Evolutionary conservation across 257 asterid species (phyloP), one percentile per base, ranked within the genome.

Genomic region (Orobanche coerulescens): DNA sequence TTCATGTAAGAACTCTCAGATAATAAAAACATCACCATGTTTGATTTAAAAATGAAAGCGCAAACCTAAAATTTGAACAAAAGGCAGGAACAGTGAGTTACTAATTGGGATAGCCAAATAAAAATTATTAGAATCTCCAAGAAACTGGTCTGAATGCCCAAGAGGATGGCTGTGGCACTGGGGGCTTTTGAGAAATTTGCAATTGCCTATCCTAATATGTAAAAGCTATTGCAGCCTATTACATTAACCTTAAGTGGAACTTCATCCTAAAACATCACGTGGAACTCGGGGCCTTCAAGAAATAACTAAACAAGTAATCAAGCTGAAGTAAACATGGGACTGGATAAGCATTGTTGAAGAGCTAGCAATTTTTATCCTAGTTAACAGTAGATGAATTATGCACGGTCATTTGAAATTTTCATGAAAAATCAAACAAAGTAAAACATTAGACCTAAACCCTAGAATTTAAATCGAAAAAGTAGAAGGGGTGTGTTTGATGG

Each of bases 1-100:
- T 70, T 15, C 16, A 58, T 18, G 26, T 67, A 20, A 68, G 62
- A 47, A 57, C 55, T 65, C 53, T n/a, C 50, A 52, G 26, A 62
- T 15, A 51, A 63, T 56, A 33, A 28, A 43, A 48, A 16, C 20
- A 30, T 22, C 60, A 18, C 47, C 25, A 23, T 37, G 51, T 58
- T 1, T 37, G 1, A 10, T 2, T 37, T 20, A 13, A 59, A 60
- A n/a, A n/a, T n/a, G n/a, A n/a, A n/a, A n/a, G n/a, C n/a, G n/a
- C 61, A 58, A 23, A 56, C 13, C 18, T 19, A 20, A 30, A 34
- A 36, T 50, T 42, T 33, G 54, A 20, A 20, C 18, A 52, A 37
- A 72, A 43, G 58, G 44, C 56, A 16, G 28, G 55, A 28, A 43
- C 19, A 6, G 19, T 36, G 23, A 19, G 39, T 13, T 52, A 5